phyloP scores from a whole-genome alignment of 352 stramenopile species.

The Globisporangium spiculum region DNA sequence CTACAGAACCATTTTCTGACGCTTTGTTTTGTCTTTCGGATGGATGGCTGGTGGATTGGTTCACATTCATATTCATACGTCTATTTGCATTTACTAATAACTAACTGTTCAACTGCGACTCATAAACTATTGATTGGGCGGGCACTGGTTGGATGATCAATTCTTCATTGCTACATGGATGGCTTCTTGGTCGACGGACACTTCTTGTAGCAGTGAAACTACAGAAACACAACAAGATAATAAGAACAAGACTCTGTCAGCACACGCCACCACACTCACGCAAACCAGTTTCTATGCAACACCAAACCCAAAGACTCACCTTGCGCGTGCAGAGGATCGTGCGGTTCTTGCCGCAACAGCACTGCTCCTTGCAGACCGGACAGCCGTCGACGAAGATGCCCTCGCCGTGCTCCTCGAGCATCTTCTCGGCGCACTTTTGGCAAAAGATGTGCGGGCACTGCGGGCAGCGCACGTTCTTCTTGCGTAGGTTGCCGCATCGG shows the following conservation, averaged over 20 bases:
- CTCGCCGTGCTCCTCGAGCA: conserved; percentile 82
- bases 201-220: conserved; percentile 92
- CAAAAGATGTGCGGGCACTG: conserved; percentile 90
- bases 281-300: not conserved
- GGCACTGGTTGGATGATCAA: not conserved
- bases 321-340: conserved; percentile 63
- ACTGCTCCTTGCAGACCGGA: conserved; percentile 85
- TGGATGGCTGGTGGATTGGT: not conserved
- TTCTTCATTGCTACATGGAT: conserved; percentile 16
- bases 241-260: not conserved
- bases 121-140: not conserved
- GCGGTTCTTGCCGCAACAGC: conserved; percentile 86
- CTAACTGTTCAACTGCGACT: not conserved
- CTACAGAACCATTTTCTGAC: not conserved
- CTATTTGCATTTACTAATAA: conserved; percentile 1
- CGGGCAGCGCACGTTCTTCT: conserved; percentile 82
- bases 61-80: not conserved
- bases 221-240: conserved; percentile 1
- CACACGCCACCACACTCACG: not conserved
- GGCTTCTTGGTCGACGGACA: conserved; percentile 78
- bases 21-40: not conserved
- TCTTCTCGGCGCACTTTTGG: conserved; percentile 87
- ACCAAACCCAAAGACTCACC: conserved; percentile 21
- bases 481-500: conserved; percentile 85
- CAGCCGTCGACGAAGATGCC: conserved; percentile 76